Percentiles rank a stretch among this genome's conserved stretches.
Conservation (phyloP, 768 basidiomycete genomes). For the Tulasnella sp. region DNA sequence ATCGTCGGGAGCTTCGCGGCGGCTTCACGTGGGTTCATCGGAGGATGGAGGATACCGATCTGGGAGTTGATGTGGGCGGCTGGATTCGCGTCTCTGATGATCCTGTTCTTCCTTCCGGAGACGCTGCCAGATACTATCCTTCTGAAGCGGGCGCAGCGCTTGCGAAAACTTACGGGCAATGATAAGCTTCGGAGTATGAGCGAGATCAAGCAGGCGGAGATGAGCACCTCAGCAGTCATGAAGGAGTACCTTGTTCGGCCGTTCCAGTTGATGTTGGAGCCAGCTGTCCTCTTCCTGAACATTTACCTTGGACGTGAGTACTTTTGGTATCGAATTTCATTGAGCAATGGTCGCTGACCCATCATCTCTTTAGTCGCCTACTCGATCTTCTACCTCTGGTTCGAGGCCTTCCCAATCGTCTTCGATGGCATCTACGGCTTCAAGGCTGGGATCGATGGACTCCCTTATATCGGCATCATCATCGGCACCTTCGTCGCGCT, state of each 20-base stretch:
- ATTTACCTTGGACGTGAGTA: slow-evolving; percentile 16
- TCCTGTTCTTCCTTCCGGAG: slow-evolving; percentile 20
- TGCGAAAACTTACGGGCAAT: slow-evolving; percentile 25
- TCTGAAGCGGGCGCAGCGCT: slow-evolving; percentile 17
- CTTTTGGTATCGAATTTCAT: too few relatives aligned
- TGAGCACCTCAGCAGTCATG: neutral
- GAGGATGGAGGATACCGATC: slow-evolving; percentile 22
- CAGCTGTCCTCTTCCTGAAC: slow-evolving; percentile 23
- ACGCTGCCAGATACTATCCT: slow-evolving; percentile 20
- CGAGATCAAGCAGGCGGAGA: too few relatives aligned
- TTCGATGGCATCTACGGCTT: slow-evolving; percentile 24
- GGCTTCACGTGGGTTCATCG: slow-evolving; percentile 7
- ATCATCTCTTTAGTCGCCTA: slow-evolving; percentile 12
- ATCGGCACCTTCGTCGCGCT: slow-evolving; percentile 19
- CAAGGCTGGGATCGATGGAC: slow-evolving; percentile 23
- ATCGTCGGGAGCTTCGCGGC: slow-evolving; percentile 22
- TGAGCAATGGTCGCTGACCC: neutral
- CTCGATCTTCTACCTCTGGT: slow-evolving; percentile 24
- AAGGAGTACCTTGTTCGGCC: slow-evolving; percentile 21
- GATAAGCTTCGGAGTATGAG: neutral
- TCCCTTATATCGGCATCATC: slow-evolving; percentile 24
- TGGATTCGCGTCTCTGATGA: slow-evolving; percentile 10
- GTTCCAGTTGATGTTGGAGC: slow-evolving; percentile 24
- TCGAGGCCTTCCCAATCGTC: slow-evolving; percentile 27
- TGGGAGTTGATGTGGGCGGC: slow-evolving; percentile 23